Conservation (phyloP, 768 basidiomycete species). For the Cyathus striatus region DNA sequence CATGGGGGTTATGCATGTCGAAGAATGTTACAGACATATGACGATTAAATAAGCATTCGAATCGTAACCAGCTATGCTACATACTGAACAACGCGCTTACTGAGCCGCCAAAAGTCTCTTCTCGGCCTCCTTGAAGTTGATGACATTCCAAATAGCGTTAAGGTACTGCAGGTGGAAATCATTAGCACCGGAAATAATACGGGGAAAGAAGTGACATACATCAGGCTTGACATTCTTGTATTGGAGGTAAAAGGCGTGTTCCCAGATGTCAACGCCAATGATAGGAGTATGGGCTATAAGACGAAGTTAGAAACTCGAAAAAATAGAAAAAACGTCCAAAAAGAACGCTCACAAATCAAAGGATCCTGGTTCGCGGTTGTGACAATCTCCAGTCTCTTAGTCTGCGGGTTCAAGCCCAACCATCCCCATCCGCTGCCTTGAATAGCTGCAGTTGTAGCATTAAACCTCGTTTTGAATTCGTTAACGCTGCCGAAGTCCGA, state of each 20-base stretch:
- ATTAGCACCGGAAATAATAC: neutral
- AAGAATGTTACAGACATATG: too few relatives aligned
- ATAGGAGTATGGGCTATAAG: conserved; percentile 76
- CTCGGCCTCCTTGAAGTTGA: conserved; percentile 89
- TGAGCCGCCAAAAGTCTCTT: conserved; percentile 28
- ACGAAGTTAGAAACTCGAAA: conserved; percentile 3
- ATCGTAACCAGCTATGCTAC: too few relatives aligned
- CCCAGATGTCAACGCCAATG: conserved; percentile 97
- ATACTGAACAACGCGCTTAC: too few relatives aligned
- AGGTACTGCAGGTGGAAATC: conserved; percentile 53
- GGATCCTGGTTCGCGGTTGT: conserved; percentile 98
- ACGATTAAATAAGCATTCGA: too few relatives aligned
- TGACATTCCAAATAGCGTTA: conserved; percentile 83
- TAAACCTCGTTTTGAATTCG: conserved; percentile 80
- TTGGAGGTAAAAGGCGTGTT: conserved; percentile 54
- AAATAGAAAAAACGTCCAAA: neutral
- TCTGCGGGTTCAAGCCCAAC: conserved; percentile 75
- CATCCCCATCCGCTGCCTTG: conserved; percentile 99
- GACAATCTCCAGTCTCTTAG: conserved; percentile 79
- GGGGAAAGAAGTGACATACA: conserved; percentile 42
- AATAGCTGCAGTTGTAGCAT: conserved; percentile 82
- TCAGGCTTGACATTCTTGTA: conserved; percentile 93
- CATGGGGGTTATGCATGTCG: too few relatives aligned
- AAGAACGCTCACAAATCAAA: conserved; percentile 34
- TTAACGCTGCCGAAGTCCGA: conserved; percentile 86